phyloP scores from a whole-genome alignment of 208 protist genomes.

The Acanthamoeba sp. region DNA sequence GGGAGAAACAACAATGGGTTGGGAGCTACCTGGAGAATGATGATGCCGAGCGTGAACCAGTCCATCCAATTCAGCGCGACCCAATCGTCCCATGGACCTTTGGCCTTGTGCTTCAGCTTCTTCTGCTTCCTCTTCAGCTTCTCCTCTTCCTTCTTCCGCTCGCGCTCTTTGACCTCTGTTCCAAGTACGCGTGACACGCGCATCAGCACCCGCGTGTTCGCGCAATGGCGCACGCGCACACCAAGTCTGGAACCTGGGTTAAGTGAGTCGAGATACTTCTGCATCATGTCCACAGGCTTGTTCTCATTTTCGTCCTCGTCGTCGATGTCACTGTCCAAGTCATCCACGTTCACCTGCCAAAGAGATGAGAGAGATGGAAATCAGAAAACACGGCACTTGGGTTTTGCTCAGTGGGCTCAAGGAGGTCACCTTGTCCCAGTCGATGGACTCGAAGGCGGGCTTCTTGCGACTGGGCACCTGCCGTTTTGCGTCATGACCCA shows the following conservation, averaged over 20 bases:
- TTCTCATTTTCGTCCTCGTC: conserved; percentile 1
- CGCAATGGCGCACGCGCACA: too few relatives aligned
- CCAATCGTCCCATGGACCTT: conserved; percentile 32
- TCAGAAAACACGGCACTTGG: too few relatives aligned
- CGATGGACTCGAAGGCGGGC: conserved; percentile 10
- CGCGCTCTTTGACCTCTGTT: conserved; percentile 18
- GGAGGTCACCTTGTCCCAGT: conserved; percentile 13
- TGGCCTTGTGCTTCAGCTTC: neutral
- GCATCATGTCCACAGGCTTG: conserved; percentile 40
- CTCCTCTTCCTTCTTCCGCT: conserved; percentile 2
- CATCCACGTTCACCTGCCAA: neutral
- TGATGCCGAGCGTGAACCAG: conserved; percentile 54
- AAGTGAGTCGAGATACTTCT: conserved; percentile 17
- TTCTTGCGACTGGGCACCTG: conserved; percentile 35
- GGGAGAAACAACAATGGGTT: too few relatives aligned
- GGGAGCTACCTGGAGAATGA: neutral
- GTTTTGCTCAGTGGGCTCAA: too few relatives aligned
- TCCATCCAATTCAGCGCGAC: conserved; percentile 61
- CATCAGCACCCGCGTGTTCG: too few relatives aligned
- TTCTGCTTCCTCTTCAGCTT: conserved; percentile 35
- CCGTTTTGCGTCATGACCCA: too few relatives aligned
- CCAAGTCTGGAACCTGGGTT: neutral
- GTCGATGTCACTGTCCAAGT: conserved; percentile 1
- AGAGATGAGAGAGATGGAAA: too few relatives aligned
- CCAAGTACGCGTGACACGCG: too few relatives aligned